phyloP scores from a whole-genome alignment of 1,284 basidiomycete genomes.

The Chalciporus sp. region DNA sequence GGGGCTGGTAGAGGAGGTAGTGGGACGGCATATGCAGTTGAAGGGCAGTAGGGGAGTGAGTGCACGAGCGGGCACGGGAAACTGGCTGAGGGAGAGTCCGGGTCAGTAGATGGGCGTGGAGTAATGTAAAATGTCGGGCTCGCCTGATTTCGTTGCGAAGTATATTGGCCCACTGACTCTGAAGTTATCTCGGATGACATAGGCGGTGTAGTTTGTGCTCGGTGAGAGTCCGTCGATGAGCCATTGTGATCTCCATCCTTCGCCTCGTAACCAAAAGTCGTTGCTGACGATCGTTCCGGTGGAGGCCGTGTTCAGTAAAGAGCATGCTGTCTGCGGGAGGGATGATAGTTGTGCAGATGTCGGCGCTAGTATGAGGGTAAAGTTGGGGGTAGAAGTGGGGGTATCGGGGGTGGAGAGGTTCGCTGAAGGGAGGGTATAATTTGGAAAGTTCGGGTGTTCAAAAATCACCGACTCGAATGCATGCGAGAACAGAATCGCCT shows the following conservation, averaged over 20 bases:
- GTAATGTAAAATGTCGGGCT: conserved; percentile 20
- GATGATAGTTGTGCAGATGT: conserved; percentile 44
- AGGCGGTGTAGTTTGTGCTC: conserved; percentile 73
- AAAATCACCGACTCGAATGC: conserved; percentile 43
- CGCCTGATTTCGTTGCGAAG: conserved; percentile 71
- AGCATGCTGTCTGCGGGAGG: conserved; percentile 63
- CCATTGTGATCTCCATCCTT: conserved; percentile 72
- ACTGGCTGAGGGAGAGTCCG: conserved; percentile 37
- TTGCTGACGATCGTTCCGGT: conserved; percentile 42
- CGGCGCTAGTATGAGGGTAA: conserved; percentile 56
- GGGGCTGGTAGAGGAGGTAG: conserved; percentile 50
- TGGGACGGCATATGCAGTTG: conserved; percentile 71
- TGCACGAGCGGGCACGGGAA: conserved; percentile 77
- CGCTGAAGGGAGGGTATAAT: conserved; percentile 74
- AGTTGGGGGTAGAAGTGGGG: conserved; percentile 48
- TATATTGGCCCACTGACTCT: conserved; percentile 64
- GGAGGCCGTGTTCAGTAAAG: conserved; percentile 40
- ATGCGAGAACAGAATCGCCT: conserved; percentile 78
- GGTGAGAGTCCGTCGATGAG: conserved; percentile 58
- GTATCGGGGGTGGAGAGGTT: conserved; percentile 50
- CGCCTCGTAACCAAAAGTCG: conserved; percentile 56
- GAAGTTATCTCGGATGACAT: conserved; percentile 53
- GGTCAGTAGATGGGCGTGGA: not conserved
- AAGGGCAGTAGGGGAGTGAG: conserved; percentile 75
- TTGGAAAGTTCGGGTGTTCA: conserved; percentile 65